phyloP scores from a whole-genome alignment of 2,329 filamentous ascomycete species.

The Cercospora sesami region DNA sequence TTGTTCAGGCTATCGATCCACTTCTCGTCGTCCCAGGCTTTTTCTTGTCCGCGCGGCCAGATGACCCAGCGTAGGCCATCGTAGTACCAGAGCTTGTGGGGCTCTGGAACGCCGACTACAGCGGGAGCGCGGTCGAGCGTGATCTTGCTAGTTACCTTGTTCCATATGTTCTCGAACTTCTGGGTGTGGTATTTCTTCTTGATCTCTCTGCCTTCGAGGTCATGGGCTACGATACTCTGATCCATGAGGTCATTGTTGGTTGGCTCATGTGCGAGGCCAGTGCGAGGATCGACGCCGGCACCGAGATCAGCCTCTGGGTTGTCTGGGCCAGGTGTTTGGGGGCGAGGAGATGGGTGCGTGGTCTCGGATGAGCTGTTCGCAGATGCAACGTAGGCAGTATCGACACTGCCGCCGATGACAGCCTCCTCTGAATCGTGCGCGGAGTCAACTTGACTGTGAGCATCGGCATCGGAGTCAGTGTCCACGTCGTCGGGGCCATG shows the following conservation, averaged over 20 bases:
- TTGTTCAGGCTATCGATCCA: conserved; percentile 64
- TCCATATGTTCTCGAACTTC: conserved; percentile 12
- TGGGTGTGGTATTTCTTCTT: conserved; percentile 24
- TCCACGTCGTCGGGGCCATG: neutral
- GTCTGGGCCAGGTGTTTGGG: neutral
- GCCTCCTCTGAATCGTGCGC: neutral
- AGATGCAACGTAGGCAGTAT: neutral
- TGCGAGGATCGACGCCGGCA: conserved; percentile 20
- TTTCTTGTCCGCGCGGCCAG: conserved; percentile 71
- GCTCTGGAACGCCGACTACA: neutral
- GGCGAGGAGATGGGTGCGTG: neutral
- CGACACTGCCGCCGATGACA: neutral
- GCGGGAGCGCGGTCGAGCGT: conserved; percentile 26
- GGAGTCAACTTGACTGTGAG: neutral
- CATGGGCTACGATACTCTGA: conserved; percentile 15
- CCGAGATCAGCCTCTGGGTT: conserved; percentile 8
- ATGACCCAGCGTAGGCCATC: conserved; percentile 68
- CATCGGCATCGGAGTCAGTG: neutral
- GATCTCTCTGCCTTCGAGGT: neutral
- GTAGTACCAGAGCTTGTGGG: conserved; percentile 83
- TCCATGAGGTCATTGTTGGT: conserved; percentile 24
- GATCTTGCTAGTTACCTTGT: conserved; percentile 12
- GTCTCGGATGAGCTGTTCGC: neutral
- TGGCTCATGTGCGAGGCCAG: conserved; percentile 24
- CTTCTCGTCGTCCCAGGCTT: conserved; percentile 35